Conservation (phyloP, 805 yeast genomes). For the Hanseniaspora valbyensis region DNA sequence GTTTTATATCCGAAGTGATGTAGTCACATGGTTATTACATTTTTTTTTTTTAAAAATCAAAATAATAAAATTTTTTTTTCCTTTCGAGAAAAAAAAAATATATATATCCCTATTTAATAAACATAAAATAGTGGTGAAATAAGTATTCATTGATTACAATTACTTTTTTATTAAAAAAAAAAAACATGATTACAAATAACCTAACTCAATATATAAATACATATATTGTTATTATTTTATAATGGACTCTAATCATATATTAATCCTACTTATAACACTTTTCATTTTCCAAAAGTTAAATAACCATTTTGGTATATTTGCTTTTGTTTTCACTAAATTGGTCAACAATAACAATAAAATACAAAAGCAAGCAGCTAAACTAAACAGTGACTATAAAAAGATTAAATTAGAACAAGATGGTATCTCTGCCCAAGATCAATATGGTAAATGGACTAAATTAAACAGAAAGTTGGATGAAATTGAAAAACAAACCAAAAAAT, state of each 20-base stretch:
- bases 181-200: too few relatives aligned
- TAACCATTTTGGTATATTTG: constrained; percentile 6
- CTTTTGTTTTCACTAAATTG: constrained; percentile 6
- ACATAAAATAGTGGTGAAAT: too few relatives aligned
- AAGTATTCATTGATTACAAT: too few relatives aligned
- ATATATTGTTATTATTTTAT: too few relatives aligned
- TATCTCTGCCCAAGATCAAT: constrained; percentile 82
- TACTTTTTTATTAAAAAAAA: too few relatives aligned
- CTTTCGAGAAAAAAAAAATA: too few relatives aligned
- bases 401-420: constrained; percentile 43
- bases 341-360: constrained; percentile 1
- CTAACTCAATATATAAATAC: too few relatives aligned
- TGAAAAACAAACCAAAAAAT: constrained; percentile 38
- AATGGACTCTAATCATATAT: constrained; percentile 11
- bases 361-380: not conserved
- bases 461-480: constrained; percentile 59
- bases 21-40: too few relatives aligned
- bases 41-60: too few relatives aligned
- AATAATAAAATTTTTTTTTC: too few relatives aligned
- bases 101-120: too few relatives aligned
- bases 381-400: constrained; percentile 33
- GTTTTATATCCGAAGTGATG: too few relatives aligned
- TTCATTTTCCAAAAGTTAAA: constrained; percentile 12
- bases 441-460: constrained; percentile 90
- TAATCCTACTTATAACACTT: constrained; percentile 2